Percentiles rank a stretch among this genome's conserved stretches.
Conservation (phyloP, 306 rosid species). For the Luffa acutangula region DNA sequence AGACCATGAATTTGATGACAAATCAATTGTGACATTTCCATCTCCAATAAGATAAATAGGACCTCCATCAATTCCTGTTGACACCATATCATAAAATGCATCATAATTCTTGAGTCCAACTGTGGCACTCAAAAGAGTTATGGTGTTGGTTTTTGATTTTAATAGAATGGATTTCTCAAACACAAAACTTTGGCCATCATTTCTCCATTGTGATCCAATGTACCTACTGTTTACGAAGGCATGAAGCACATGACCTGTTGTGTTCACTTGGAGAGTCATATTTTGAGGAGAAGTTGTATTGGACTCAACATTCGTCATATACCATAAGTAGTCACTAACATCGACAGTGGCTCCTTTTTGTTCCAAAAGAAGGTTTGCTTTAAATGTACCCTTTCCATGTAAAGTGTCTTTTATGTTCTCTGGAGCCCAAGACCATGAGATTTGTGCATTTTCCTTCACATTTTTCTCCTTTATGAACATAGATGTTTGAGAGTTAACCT, state of each 20-base stretch:
- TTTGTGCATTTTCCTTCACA: constrained; percentile 17
- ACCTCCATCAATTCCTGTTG: too few species aligned
- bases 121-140: neutral
- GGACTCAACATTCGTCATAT: neutral
- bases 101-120: constrained; percentile 15
- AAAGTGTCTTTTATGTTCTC: constrained; percentile 19
- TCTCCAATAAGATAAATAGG: neutral
- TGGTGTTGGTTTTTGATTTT: too few species aligned
- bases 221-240: too few species aligned
- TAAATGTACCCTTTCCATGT: constrained; percentile 11
- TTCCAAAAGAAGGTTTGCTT: constrained; percentile 21
- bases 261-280: too few species aligned
- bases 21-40: neutral
- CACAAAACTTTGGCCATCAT: too few species aligned
- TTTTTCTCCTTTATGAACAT: constrained; percentile 18
- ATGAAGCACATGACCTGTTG: too few species aligned
- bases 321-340: constrained; percentile 41
- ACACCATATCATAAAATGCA: too few species aligned
- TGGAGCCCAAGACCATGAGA: constrained; percentile 37
- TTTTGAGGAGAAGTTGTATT: too few species aligned
- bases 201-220: too few species aligned
- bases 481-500: constrained; percentile 44
- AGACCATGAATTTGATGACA: constrained; percentile 12
- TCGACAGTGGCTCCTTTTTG: constrained; percentile 30
- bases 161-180: too few species aligned